Evolutionary conservation across 208 protist species (phyloP).

Genomic region (Crithidia mellificae): DNA sequence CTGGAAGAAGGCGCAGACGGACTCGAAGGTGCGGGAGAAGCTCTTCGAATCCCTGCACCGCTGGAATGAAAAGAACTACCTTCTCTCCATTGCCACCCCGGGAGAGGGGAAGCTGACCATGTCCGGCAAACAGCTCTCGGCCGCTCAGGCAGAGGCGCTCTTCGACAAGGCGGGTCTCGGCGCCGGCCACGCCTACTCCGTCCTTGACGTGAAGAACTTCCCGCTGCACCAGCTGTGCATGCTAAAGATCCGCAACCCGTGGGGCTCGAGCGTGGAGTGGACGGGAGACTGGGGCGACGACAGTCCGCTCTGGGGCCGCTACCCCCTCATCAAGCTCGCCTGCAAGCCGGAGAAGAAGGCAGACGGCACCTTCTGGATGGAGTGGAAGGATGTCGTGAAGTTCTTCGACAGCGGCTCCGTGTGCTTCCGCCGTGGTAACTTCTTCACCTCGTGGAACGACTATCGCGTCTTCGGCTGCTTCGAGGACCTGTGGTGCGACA

Average conservation of each 20-base stretch:
- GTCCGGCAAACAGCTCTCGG: conserved; percentile 27
- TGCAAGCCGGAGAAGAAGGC: conserved; percentile 49
- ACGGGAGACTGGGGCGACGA: conserved; percentile 59
- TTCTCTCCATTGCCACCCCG: conserved; percentile 63
- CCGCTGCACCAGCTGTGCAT: conserved; percentile 50
- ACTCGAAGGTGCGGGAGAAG: conserved; percentile 31
- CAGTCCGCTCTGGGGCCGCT: conserved; percentile 50
- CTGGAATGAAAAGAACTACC: conserved; percentile 57
- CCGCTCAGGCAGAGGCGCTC: conserved; percentile 22
- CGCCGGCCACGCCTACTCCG: conserved; percentile 65
- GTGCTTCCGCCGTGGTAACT: conserved; percentile 53
- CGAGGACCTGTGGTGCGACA: conserved; percentile 37
- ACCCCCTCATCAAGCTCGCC: conserved; percentile 52
- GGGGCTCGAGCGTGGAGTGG: conserved; percentile 73
- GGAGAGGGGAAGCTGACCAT: conserved; percentile 36
- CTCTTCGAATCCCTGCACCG: conserved; percentile 51
- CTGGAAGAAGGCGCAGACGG: conserved; percentile 44
- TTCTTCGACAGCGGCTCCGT: conserved; percentile 68
- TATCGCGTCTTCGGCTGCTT: conserved; percentile 55
- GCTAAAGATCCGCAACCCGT: conserved; percentile 74
- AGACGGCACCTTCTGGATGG: conserved; percentile 77
- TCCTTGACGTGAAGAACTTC: conserved; percentile 61
- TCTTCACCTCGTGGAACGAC: conserved; percentile 49
- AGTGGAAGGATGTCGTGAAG: conserved; percentile 66
- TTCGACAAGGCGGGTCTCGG: conserved; percentile 60